Evolutionary conservation across 768 basidiomycete species (phyloP).

Genomic region (Arthromyces matolae): DNA sequence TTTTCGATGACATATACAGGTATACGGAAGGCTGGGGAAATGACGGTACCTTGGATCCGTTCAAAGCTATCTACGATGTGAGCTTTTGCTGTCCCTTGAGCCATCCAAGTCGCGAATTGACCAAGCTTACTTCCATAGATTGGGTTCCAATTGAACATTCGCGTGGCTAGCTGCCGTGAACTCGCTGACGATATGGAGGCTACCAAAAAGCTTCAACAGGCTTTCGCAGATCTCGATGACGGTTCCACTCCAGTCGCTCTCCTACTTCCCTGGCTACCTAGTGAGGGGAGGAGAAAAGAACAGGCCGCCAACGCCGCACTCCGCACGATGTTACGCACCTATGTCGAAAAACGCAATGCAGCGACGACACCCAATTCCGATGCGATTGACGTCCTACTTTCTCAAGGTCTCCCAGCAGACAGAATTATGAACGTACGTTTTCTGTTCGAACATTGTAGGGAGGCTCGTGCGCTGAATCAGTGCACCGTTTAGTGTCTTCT

Average conservation of each 20-base stretch:
- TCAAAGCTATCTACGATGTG: constrained; percentile 24
- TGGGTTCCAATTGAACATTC: constrained; percentile 27
- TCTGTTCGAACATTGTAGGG: too few relatives aligned
- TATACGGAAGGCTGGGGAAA: constrained; percentile 22
- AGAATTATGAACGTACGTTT: too few relatives aligned
- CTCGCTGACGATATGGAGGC: constrained; percentile 17
- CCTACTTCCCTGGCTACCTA: constrained; percentile 22
- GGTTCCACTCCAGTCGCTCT: constrained; percentile 25
- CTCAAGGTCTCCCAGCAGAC: too few relatives aligned
- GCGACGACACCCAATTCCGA: too few relatives aligned
- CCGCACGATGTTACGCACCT: too few relatives aligned
- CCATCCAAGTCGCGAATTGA: too few relatives aligned
- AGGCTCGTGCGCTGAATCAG: too few relatives aligned
- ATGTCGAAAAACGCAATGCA: too few relatives aligned
- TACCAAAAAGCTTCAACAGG: constrained; percentile 16
- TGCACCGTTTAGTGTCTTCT: too few relatives aligned
- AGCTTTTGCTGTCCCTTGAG: too few relatives aligned
- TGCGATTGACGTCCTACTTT: too few relatives aligned
- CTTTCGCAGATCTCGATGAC: constrained; percentile 24
- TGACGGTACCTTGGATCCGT: constrained; percentile 22
- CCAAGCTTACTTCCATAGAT: constrained; percentile 21
- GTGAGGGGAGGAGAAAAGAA: constrained; percentile 9
- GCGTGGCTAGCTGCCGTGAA: constrained; percentile 27
- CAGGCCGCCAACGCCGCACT: constrained; percentile 15
- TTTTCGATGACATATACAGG: constrained; percentile 22